Percentiles rank a stretch among this genome's conserved stretches.
Conservation (phyloP, 2,329 filamentous ascomycete species). For the Calonectria naviculata region DNA sequence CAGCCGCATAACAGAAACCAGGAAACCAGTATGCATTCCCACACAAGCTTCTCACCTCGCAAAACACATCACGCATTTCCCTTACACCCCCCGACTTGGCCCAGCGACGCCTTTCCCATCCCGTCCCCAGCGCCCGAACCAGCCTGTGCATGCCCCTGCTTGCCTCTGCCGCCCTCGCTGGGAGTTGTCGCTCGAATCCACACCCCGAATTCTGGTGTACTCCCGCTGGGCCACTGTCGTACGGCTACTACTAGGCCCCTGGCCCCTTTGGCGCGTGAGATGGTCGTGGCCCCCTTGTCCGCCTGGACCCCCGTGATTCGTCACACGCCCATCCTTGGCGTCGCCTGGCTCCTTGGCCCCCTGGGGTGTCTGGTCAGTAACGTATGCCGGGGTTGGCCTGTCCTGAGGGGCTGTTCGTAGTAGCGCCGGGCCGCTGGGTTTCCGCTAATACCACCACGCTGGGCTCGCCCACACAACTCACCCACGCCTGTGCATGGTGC, state of each 20-base stretch:
- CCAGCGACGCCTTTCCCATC: slow-evolving; percentile 36
- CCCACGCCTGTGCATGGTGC: slow-evolving; percentile 16
- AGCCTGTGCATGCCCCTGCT: slow-evolving; percentile 20
- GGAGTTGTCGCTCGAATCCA: slow-evolving; percentile 2
- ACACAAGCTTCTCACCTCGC: slow-evolving; percentile 2
- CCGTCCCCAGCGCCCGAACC: slow-evolving; percentile 34
- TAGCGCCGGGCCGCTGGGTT: slow-evolving; percentile 39
- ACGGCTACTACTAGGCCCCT: slow-evolving; percentile 26
- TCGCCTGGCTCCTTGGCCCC: slow-evolving; percentile 12
- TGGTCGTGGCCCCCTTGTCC: slow-evolving; percentile 26
- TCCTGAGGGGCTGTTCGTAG: slow-evolving; percentile 23
- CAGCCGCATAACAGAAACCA: neutral
- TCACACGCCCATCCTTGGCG: slow-evolving; percentile 25
- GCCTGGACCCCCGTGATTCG: slow-evolving; percentile 32
- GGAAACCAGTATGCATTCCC: neutral
- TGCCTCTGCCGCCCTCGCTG: slow-evolving; percentile 29
- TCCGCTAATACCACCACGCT: slow-evolving; percentile 41
- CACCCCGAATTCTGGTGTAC: neutral
- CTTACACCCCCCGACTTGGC: slow-evolving; percentile 17
- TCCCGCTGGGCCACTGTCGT: slow-evolving; percentile 26
- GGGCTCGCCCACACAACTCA: no score
- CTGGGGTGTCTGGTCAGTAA: neutral
- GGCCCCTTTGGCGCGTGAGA: slow-evolving; percentile 24
- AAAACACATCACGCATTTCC: slow-evolving; percentile 11
- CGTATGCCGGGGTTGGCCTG: neutral